phyloP scores from a whole-genome alignment of 257 asterid genomes.

The Phtheirospermum japonicum region DNA sequence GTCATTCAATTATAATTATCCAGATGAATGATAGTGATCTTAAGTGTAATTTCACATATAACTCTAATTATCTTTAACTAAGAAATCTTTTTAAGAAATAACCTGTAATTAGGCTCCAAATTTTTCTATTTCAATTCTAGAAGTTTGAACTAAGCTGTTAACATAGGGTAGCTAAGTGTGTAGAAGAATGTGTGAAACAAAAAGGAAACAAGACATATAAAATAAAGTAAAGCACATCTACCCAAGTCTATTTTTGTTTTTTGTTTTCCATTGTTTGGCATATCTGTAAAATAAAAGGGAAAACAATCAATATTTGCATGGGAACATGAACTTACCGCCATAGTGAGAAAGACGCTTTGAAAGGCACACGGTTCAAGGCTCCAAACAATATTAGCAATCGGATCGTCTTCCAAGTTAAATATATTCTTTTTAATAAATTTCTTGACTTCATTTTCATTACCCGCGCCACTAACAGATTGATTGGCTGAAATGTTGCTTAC shows the following conservation, averaged over 20 bases:
- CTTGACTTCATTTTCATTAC: constrained; percentile 36
- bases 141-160: neutral
- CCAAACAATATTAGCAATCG: constrained; percentile 69
- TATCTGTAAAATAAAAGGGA: constrained; percentile 16
- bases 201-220: constrained; percentile 24
- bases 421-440: constrained; percentile 31
- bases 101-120: neutral
- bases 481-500: constrained; percentile 33
- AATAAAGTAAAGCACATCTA: constrained; percentile 21
- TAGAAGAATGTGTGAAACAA: constrained; percentile 19
- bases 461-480: constrained; percentile 29
- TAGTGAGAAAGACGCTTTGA: constrained; percentile 55
- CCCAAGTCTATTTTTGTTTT: constrained; percentile 19
- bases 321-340: constrained; percentile 68
- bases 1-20: constrained; percentile 15
- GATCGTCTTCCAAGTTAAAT: constrained; percentile 62
- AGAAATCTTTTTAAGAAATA: neutral
- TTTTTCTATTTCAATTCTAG: neutral
- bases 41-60: constrained; percentile 15
- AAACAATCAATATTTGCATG: constrained; percentile 1
- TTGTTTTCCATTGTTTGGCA: constrained; percentile 3
- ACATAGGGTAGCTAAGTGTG: constrained; percentile 13
- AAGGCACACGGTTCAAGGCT: constrained; percentile 62
- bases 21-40: constrained; percentile 6
- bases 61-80: neutral